A percentile compares a stretch with the other conserved stretches of the same genome.
Conservation (phyloP, 2,329 filamentous ascomycete genomes). For the Venturia oleaginea region DNA sequence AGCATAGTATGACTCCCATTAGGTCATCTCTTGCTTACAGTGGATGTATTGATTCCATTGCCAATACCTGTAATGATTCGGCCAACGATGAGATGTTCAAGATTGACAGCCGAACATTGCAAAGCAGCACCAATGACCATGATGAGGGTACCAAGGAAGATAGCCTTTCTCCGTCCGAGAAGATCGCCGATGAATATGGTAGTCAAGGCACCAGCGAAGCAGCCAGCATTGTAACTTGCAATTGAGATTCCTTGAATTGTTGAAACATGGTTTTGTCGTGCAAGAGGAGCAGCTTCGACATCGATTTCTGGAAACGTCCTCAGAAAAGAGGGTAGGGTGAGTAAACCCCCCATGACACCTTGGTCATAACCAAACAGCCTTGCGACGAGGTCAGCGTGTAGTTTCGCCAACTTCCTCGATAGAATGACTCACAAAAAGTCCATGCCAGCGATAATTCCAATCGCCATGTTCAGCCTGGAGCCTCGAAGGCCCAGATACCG, state of each 20-base stretch:
- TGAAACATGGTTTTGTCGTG: slow-evolving; percentile 23
- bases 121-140: slow-evolving; percentile 52
- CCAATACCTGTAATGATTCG: slow-evolving; percentile 43
- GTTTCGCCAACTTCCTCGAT: not conserved
- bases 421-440: not conserved
- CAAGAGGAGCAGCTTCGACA: not conserved
- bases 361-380: slow-evolving; percentile 3
- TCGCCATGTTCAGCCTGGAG: not conserved
- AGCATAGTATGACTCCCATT: not conserved
- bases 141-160: slow-evolving; percentile 50
- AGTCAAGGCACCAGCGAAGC: slow-evolving; percentile 36
- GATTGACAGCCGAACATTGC: slow-evolving; percentile 43
- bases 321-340: slow-evolving; percentile 29
- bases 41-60: slow-evolving; percentile 34
- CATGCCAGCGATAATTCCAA: not conserved
- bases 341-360: slow-evolving; percentile 26
- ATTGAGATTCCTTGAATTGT: slow-evolving; percentile 32
- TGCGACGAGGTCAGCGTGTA: not conserved
- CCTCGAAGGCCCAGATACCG: slow-evolving; percentile 1
- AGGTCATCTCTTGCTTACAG: not conserved
- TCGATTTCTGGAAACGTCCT: slow-evolving; percentile 11
- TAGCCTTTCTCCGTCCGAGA: slow-evolving; percentile 47
- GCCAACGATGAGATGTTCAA: slow-evolving; percentile 38
- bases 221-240: slow-evolving; percentile 29
- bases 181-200: slow-evolving; percentile 45